phyloP scores from a whole-genome alignment of 148 eudicot species.

The Nepenthes gracilis region DNA sequence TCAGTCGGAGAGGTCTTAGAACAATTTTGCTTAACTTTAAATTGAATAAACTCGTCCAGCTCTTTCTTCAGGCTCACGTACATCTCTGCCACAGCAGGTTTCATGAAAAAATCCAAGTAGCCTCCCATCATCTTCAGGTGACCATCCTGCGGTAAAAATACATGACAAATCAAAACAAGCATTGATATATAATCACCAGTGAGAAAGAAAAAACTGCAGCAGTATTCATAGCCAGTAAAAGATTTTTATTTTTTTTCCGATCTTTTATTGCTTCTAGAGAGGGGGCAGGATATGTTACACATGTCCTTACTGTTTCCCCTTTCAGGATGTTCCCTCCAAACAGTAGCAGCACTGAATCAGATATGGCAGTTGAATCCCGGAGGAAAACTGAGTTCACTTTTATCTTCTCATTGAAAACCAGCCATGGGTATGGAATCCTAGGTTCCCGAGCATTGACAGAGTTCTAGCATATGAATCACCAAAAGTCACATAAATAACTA shows the following conservation, averaged over 20 bases:
- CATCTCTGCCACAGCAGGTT: slow-evolving; percentile 54
- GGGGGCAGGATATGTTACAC: neutral
- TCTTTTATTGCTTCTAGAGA: neutral
- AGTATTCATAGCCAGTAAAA: neutral
- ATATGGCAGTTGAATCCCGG: slow-evolving; percentile 86
- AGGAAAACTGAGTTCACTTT: slow-evolving; percentile 85
- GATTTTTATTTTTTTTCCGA: no score
- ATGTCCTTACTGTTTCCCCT: slow-evolving; percentile 56
- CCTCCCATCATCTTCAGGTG: slow-evolving; percentile 93
- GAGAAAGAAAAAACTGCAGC: neutral
- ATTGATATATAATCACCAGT: neutral
- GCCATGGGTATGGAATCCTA: slow-evolving; percentile 86
- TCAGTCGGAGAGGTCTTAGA: neutral
- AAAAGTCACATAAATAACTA: neutral
- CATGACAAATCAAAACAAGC: neutral
- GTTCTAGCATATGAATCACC: slow-evolving; percentile 16
- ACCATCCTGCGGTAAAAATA: slow-evolving; percentile 51
- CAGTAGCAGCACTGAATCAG: slow-evolving; percentile 78
- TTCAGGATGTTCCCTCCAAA: slow-evolving; percentile 72
- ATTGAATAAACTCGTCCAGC: slow-evolving; percentile 68
- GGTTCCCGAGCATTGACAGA: slow-evolving; percentile 63
- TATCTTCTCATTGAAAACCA: slow-evolving; percentile 91
- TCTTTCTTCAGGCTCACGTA: slow-evolving; percentile 68
- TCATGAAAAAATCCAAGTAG: slow-evolving; percentile 87
- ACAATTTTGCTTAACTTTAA: slow-evolving; percentile 42